Evolutionary conservation across 179 eudicot genomes (phyloP), one percentile per base, ranked within the genome.

Genomic region (Dionaea muscipula): DNA sequence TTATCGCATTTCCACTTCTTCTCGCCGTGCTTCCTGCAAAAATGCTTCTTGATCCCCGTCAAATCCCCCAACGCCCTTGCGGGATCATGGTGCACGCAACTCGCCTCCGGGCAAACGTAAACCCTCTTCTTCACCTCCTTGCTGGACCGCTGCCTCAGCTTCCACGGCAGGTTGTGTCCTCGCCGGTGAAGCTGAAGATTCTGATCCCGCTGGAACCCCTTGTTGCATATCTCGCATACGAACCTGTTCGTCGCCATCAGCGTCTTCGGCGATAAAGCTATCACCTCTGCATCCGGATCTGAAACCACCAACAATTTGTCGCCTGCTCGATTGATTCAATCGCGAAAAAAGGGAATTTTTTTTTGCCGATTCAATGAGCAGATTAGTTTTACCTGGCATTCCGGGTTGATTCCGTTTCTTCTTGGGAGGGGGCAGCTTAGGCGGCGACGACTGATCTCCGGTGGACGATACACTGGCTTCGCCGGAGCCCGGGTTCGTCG

Each of bases 351-450:
- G n/a, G n/a, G n/a, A n/a, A n/a, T n/a, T n/a, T n/a, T n/a, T n/a
- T 31, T 31, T 11, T 31, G 8, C 5, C 10, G 35, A 41, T 41
- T 41, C 19, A 18, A n/a, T 44, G 7, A 44, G 22, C 10, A 21
- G 22, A 0, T 1, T 21, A 35, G 4, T 5, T 18, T 63, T 68
- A 89, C 97, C 97, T 45, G 97, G 97, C 95, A 83, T 86, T 62
- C 97, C 97, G 19, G 97, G 89, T 36, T 86, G 85, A 72, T 81
- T 89, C 11, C 97, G 78, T 69, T 83, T 89, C 75, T 80, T 79
- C 62, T 81, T 89, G 1, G 51, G 57, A 0, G 80, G 68, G 1
- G 76, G 63, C 11, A 69, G 70, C 0, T 71, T 9, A 18, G 47
- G 58, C 28, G 75, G 62, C 6, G 71, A 66, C 11, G 60, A 23